Percentiles rank a stretch among this genome's conserved stretches.
Conservation (phyloP, 2,329 filamentous ascomycete genomes). For the Malbranchea cinnamomea region DNA sequence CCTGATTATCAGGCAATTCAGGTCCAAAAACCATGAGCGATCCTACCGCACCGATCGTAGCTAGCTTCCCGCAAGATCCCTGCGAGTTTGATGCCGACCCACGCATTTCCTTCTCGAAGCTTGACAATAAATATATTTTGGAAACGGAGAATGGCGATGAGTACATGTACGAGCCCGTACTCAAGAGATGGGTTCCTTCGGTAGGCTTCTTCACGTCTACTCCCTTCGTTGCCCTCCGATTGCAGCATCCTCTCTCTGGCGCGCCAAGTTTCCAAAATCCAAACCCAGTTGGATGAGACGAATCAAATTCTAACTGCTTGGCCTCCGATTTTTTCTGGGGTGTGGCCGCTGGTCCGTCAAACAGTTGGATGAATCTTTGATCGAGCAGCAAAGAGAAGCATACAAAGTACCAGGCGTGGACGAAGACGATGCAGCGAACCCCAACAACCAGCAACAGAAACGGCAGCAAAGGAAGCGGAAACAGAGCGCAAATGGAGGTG, state of each 20-base stretch:
- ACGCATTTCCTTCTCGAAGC: constrained; percentile 73
- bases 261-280: constrained; percentile 1
- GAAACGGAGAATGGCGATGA: constrained; percentile 75
- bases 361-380: constrained; percentile 44
- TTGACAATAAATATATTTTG: constrained; percentile 67
- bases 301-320: constrained; percentile 20
- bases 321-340: constrained; percentile 11
- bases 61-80: constrained; percentile 40
- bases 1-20: no score
- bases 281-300: no score
- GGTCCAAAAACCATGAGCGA: no score
- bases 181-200: constrained; percentile 61
- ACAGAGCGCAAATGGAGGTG: constrained; percentile 33
- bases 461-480: constrained; percentile 39
- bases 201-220: constrained; percentile 25
- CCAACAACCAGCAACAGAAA: constrained; percentile 29
- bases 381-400: constrained; percentile 46
- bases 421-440: constrained; percentile 32
- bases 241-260: constrained; percentile 2
- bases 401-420: constrained; percentile 47
- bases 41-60: no score
- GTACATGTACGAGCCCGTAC: constrained; percentile 61
- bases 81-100: constrained; percentile 61
- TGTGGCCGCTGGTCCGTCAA: constrained; percentile 12
- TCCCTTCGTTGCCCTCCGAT: constrained; percentile 7